phyloP scores from a whole-genome alignment of 495 filamentous ascomycete species.

The Penicillium paradoxum region DNA sequence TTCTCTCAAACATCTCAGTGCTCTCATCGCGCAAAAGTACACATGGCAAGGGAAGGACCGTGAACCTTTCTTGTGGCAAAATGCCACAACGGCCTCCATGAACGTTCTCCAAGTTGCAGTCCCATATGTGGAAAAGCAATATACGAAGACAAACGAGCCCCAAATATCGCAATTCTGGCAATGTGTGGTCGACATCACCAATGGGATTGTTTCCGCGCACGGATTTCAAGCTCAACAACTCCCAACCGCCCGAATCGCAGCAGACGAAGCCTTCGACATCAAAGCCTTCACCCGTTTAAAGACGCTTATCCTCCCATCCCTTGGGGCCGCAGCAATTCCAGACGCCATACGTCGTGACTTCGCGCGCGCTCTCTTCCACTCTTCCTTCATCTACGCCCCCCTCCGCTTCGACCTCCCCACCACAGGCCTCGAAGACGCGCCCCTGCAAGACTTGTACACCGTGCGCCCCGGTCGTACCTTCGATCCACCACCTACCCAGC shows the following conservation, averaged over 20 bases:
- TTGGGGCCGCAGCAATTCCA: slow-evolving; percentile 60
- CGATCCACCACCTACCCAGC: slow-evolving; percentile 56
- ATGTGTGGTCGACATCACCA: slow-evolving; percentile 33
- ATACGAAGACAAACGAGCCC: slow-evolving; percentile 24
- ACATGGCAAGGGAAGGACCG: slow-evolving; percentile 54
- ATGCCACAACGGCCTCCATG: slow-evolving; percentile 65
- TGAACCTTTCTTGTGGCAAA: slow-evolving; percentile 68
- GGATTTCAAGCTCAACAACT: slow-evolving; percentile 30
- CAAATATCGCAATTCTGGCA: slow-evolving; percentile 40
- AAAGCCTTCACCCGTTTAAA: slow-evolving; percentile 63
- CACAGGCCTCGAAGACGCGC: slow-evolving; percentile 42
- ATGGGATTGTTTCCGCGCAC: slow-evolving; percentile 39
- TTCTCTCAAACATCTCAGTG: slow-evolving; percentile 58
- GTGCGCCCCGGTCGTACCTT: slow-evolving; percentile 66
- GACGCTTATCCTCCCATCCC: slow-evolving; percentile 64
- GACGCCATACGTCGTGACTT: slow-evolving; percentile 67
- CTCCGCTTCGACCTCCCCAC: slow-evolving; percentile 58
- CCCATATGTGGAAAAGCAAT: slow-evolving; percentile 53
- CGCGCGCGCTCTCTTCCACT: slow-evolving; percentile 70
- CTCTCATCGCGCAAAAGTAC: slow-evolving; percentile 72
- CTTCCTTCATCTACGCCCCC: slow-evolving; percentile 73
- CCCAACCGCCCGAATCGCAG: slow-evolving; percentile 20
- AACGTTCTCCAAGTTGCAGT: slow-evolving; percentile 64
- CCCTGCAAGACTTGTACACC: slow-evolving; percentile 59
- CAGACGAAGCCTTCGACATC: slow-evolving; percentile 73